Conservation (phyloP, 1,284 basidiomycete genomes). For the Cystobasidium sp. region DNA sequence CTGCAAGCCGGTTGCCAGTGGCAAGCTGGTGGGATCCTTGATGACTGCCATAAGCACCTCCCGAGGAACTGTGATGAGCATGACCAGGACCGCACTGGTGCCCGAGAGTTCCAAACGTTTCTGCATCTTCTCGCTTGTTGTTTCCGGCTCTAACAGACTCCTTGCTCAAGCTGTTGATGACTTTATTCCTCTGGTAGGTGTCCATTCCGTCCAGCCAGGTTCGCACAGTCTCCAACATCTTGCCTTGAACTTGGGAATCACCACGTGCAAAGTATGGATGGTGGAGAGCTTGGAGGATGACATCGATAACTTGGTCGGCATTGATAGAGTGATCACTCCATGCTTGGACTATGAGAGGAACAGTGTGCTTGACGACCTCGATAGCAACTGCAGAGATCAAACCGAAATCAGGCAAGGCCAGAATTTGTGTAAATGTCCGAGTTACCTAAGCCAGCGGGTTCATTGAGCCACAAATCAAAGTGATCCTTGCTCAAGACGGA, state of each 20-base stretch:
- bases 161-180: conserved; percentile 37
- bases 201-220: conserved; percentile 30
- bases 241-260: conserved; percentile 71
- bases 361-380: conserved; percentile 64
- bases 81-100: conserved; percentile 35
- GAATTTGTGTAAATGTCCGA: background rate
- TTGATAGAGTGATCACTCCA: conserved; percentile 9
- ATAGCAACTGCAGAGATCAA: conserved; percentile 53
- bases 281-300: conserved; percentile 75
- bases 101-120: conserved; percentile 27
- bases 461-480: conserved; percentile 52
- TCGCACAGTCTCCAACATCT: conserved; percentile 64
- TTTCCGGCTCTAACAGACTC: conserved; percentile 36
- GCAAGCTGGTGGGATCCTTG: conserved; percentile 17
- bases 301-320: conserved; percentile 26
- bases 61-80: conserved; percentile 6
- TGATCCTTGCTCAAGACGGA: conserved; percentile 53
- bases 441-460: conserved; percentile 47
- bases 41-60: background rate
- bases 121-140: conserved; percentile 43
- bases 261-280: conserved; percentile 74
- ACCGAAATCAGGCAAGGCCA: background rate
- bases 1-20: conserved; percentile 20
- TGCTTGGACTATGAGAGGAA: conserved; percentile 70
- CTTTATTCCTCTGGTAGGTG: background rate